Base-by-base conservation (phyloP, 495 filamentous ascomycete species). In the Aspergillus heteromorphus region DNA sequence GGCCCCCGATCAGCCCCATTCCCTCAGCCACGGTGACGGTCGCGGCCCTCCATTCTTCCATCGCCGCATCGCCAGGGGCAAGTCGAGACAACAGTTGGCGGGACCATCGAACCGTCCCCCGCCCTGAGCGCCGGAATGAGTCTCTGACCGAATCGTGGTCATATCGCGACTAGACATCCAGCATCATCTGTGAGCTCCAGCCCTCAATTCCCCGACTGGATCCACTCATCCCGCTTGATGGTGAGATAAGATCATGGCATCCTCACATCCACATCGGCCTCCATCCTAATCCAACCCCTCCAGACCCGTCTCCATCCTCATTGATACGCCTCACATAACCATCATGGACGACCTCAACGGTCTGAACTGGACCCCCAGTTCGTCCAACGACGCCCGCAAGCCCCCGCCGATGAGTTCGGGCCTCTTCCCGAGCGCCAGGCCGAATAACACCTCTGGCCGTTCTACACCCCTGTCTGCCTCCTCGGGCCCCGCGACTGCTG, bases 381-480 rank as follows among this genome's bases (percentile, higher is more conserved):
- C 64, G 38, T 58, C 64, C 13, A 70, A 71, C 40, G 60, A 60
- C 34, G 58, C 67, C 43, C 67, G 60, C 51, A 78, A 84, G 60
- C 70, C 78, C 36, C 66, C 78, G 7, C 65, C 78, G 19, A 68
- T 80, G 65, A 81, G 74, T 60, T 74, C 81, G 45, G 70, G 77
- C 34, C 70, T 79, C 54, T 88, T 85, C 60, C 79, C 83, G 31
- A 70, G 75, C 41, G 67, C 88, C 49, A 80, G 79, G 38, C 83
- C 56, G 34, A 65, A 59, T 84, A 56, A 84, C 73, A 78, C 70
- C 62, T 88, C 86, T 23, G 85, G 87, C 50, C 80, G 80, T 57
- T 85, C 85, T 16, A 90, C 87, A 8, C 87, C 88, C 4, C 69
- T 86, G 21, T 81, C 83, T 25, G 60, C 77, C 8, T 76, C 82